Percentiles rank a stretch among this genome's conserved stretches.
phyloP scores from a whole-genome alignment of 139 green algal genomes.

The Pedinophyceae sp. region DNA sequence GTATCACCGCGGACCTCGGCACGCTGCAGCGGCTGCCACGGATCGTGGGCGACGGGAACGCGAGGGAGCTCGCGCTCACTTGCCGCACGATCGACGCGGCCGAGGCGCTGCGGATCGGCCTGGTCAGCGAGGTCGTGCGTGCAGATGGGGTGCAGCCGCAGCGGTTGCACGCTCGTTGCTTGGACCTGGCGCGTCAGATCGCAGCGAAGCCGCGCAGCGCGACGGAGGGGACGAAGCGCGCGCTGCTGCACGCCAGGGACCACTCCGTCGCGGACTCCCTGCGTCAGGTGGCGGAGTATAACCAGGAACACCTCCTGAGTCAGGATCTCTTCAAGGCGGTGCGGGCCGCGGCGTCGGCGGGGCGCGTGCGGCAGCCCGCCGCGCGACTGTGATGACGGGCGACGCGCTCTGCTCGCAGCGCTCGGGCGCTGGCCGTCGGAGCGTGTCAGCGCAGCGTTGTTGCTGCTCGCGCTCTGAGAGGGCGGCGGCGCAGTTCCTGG shows the following conservation, averaged over 20 bases:
- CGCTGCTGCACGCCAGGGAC: constrained; percentile 44
- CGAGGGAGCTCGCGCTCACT: constrained; percentile 64
- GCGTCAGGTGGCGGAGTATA: constrained; percentile 45
- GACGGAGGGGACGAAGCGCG: constrained; percentile 55
- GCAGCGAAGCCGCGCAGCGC: constrained; percentile 47
- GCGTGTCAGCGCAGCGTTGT: too few species aligned
- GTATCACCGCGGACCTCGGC: constrained; percentile 73
- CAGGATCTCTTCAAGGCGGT: too few species aligned
- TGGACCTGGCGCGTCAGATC: constrained; percentile 23
- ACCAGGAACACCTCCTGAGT: too few species aligned
- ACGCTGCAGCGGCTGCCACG: constrained; percentile 68
- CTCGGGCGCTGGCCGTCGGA: too few species aligned
- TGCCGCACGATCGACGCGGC: constrained; percentile 20
- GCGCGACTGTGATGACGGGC: too few species aligned
- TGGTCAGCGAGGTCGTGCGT: constrained; percentile 17
- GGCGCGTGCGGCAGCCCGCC: too few species aligned
- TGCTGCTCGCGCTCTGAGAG: too few species aligned
- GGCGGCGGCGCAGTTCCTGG: too few species aligned
- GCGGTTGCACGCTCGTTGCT: too few species aligned
- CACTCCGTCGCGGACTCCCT: constrained; percentile 32
- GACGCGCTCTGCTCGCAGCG: too few species aligned
- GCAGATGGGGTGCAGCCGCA: constrained; percentile 14
- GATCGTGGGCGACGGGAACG: constrained; percentile 64
- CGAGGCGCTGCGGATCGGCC: constrained; percentile 27
- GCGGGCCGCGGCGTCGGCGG: too few species aligned